Base-by-base conservation (phyloP, 192 early-diverging fungal species). In the Linnemannia elongata region DNA sequence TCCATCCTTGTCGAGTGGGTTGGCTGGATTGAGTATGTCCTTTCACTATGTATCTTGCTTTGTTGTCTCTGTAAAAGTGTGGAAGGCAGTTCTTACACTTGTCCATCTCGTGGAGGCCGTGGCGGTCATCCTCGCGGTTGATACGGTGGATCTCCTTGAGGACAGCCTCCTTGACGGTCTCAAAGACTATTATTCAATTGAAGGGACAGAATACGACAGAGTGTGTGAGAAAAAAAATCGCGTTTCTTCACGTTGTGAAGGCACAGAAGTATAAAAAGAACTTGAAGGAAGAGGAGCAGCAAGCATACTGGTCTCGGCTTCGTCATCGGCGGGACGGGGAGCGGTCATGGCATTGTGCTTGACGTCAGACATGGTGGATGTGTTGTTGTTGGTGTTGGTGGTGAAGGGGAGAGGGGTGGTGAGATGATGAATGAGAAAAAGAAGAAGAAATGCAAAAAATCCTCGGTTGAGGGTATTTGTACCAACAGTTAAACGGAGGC, bases 31-130 rank as follows among this genome's bases (percentile, higher is more conserved):
- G 49, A 5, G 49, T 22, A 3, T 52, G 49, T 52, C 49, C 3
- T 68, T 30, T 68, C 66, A 13, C 30, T 6, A 8, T 15, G n/a
- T 38, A 20, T 18, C 33, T 73, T 27, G 7, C 49, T 22, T 45
- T 22, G 2, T 7, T 39, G 49, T n/a, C 27, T 39, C 22, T 30
- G n/a, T 27, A 66, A 18, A 10, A 33, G 60, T 66, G 60, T 66
- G 60, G 3, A 33, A 33, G 24, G 1, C 24, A 20, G 4, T 18
- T 38, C 79, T 88, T 89, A 72, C 89, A 75, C 73, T 91, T 82
- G 79, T 91, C 91, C 73, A 88, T 88, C 76, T 88, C 88, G 77
- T 92, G 90, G 33, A 92, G 82, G 69, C 80, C 85, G 55, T 92
- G 91, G 41, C 47, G 54, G 66, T 72, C 76, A 70, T 87, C 85